phyloP scores from a whole-genome alignment of 306 rosid species.

The Carpinus fangiana region DNA sequence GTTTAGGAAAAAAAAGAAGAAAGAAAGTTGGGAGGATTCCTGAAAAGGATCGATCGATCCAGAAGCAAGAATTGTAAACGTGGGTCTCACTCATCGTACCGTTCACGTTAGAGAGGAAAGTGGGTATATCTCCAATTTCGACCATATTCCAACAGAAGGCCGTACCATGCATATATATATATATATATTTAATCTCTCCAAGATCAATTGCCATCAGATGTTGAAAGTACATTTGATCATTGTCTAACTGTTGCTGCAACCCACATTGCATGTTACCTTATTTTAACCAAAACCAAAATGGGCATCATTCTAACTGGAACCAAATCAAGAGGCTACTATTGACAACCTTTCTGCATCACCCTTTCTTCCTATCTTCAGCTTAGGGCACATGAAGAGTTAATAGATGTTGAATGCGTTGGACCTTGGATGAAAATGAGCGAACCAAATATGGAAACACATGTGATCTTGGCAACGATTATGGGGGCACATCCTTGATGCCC shows the following conservation, averaged over 20 bases:
- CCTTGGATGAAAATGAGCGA: conserved; percentile 42
- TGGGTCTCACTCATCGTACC: conserved; percentile 41
- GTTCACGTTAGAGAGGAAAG: conserved; percentile 27
- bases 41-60: too few species aligned
- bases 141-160: conserved; percentile 17
- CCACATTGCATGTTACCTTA: conserved; percentile 34
- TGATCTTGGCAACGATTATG: conserved; percentile 48
- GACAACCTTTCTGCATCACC: conserved; percentile 38
- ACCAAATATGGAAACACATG: conserved; percentile 47
- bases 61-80: conserved; percentile 16
- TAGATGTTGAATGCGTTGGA: conserved; percentile 34
- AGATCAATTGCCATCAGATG: conserved; percentile 40
- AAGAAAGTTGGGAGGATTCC: too few species aligned
- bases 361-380: conserved; percentile 19
- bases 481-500: conserved; percentile 45
- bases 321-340: conserved; percentile 47
- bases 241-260: conserved; percentile 62
- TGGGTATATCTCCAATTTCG: conserved; percentile 1
- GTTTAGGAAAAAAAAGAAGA: too few species aligned
- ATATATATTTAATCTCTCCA: conserved; percentile 29
- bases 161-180: conserved; percentile 34
- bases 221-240: conserved; percentile 51
- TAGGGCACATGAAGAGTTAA: conserved; percentile 47
- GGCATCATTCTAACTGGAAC: conserved; percentile 27
- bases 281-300: conserved; percentile 25